Evolutionary conservation across 345 rosid species (phyloP), one percentile per base, ranked within the genome.

Genomic region (Salix koriyanagi): DNA sequence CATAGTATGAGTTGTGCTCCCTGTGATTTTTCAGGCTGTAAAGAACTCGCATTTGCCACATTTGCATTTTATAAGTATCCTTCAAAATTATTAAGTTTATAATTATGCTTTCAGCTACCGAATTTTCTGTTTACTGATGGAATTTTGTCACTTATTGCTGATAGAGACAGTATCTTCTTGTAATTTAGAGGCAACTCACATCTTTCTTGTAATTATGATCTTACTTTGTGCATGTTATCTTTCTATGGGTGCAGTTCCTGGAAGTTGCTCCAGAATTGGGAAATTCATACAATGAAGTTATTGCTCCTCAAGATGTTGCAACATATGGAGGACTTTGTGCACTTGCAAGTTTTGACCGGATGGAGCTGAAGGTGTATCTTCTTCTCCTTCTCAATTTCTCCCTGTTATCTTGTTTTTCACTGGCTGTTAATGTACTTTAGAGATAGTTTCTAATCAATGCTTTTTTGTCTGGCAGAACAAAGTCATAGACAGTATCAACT

Each of bases 301-400:
- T 96, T 90, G 99, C 99, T 68, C 82, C 99, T 77, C 99, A 96
- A 88, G 99, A 94, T 83, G 91, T 96, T 82, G 99, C 99, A 42
- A 96, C 96, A 15, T 96, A 94, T 54, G 99, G 99, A 34, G 99
- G 99, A 64, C 96, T 96, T 69, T 94, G 99, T 79, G 99, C 98
- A 4, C 93, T 96, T 84, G 97, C 99, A 46, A 92, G 97, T 85
- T 96, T 96, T 80, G 99, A 96, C 77, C 91, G 99, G 78, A 68
- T 94, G 28, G 99, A 96, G 75, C 79, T 96, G 62, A 96, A 96
- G 98, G 99, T 90, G 88, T 77, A 25, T 71, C 69, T 32, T 52
- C 71, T 74, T 16, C 67, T 46, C 26, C 64, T 19, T 18, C 34
- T 58, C 21, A 4, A 12, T 2, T 32, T 65, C 18, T n/a, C 14